phyloP scores from a whole-genome alignment of 805 yeast genomes.

The Saccharomyces eubayanus region DNA sequence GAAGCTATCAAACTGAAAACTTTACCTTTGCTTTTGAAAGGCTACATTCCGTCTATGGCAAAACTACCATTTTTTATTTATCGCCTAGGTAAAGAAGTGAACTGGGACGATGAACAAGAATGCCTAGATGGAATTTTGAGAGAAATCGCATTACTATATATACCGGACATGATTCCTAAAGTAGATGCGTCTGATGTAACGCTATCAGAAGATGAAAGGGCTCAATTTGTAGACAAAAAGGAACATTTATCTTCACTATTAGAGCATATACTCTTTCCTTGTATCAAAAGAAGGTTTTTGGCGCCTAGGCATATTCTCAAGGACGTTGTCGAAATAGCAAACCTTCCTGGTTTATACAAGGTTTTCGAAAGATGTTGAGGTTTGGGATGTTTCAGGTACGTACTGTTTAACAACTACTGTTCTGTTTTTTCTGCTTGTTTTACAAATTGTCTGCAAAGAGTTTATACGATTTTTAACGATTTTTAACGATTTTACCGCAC shows the following conservation, averaged over 20 bases:
- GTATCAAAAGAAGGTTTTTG: constrained; percentile 50
- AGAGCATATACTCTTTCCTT: constrained; percentile 59
- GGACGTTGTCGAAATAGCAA: constrained; percentile 77
- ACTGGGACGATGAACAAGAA: constrained; percentile 58
- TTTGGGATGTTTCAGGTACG: not conserved
- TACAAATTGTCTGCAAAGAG: not conserved
- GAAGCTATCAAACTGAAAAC: constrained; percentile 35
- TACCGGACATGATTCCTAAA: constrained; percentile 46
- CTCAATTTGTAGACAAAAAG: constrained; percentile 20
- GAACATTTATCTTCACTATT: constrained; percentile 33
- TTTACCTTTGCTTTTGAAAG: constrained; percentile 63
- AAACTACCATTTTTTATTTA: constrained; percentile 64
- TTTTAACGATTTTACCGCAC: not conserved
- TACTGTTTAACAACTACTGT: too few relatives aligned
- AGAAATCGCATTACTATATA: constrained; percentile 65
- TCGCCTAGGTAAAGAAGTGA: constrained; percentile 48
- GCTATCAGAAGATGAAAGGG: constrained; percentile 19
- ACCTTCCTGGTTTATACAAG: constrained; percentile 78
- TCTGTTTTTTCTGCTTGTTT: not conserved
- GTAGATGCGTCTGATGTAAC: constrained; percentile 12
- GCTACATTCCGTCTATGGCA: constrained; percentile 50
- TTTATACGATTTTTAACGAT: not conserved
- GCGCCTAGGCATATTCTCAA: constrained; percentile 48
- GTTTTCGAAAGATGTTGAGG: constrained; percentile 87
- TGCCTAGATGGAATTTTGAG: constrained; percentile 60